Conservation (phyloP, 208 protist genomes). For the Herpetomonas tarakana region DNA sequence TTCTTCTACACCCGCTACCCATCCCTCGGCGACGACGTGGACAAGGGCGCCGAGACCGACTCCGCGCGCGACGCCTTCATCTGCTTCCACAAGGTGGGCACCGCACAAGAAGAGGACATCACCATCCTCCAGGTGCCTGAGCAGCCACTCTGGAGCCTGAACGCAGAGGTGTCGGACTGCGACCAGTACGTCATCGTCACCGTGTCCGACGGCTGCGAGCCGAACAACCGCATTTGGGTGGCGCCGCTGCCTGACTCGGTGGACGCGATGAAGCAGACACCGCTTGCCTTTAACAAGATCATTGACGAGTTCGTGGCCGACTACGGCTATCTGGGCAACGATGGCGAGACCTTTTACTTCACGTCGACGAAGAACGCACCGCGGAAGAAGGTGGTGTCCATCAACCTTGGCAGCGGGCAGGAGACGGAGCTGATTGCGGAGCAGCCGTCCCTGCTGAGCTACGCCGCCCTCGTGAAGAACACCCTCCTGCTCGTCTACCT, state of each 20-base stretch:
- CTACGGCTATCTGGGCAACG: constrained; percentile 90
- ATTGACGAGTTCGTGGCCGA: constrained; percentile 83
- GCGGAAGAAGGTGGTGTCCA: constrained; percentile 76
- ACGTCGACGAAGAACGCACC: constrained; percentile 87
- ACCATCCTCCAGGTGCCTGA: constrained; percentile 67
- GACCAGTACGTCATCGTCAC: constrained; percentile 71
- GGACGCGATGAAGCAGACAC: constrained; percentile 26
- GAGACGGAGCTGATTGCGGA: constrained; percentile 73
- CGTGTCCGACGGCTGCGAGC: constrained; percentile 70
- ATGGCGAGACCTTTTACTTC: constrained; percentile 85
- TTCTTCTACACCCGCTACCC: constrained; percentile 94
- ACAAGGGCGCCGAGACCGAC: constrained; percentile 90
- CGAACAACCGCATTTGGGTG: constrained; percentile 82
- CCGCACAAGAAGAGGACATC: constrained; percentile 73
- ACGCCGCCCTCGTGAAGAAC: constrained; percentile 49
- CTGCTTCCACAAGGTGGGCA: constrained; percentile 89
- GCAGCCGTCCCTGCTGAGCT: constrained; percentile 59
- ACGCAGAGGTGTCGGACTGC: constrained; percentile 75
- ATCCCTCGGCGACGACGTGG: constrained; percentile 41
- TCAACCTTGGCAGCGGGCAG: constrained; percentile 56
- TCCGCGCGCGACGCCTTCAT: constrained; percentile 67
- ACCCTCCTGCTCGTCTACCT: constrained; percentile 86
- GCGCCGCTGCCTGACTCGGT: constrained; percentile 41
- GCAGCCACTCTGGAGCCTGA: constrained; percentile 70
- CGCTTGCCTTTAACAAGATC: constrained; percentile 63